Evolutionary conservation across 1,139 yeast genomes (phyloP).

Genomic region (Nadsonia commutata): DNA sequence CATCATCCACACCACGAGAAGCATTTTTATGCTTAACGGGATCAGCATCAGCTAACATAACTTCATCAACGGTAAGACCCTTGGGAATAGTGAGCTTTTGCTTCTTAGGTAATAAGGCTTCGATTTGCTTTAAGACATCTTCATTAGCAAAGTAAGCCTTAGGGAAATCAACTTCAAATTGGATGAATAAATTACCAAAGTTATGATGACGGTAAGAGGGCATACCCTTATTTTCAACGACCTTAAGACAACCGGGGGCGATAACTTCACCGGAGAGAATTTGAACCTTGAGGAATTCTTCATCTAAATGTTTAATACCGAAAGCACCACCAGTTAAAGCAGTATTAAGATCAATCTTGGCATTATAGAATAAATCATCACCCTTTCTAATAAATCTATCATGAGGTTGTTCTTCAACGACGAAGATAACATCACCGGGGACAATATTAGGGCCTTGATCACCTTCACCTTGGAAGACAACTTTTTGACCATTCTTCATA

Average conservation of each 20-base stretch:
- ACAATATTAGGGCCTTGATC: constrained; percentile 92
- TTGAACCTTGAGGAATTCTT: constrained; percentile 71
- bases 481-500: constrained; percentile 88
- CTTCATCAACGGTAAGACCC: constrained; percentile 56
- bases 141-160: constrained; percentile 23
- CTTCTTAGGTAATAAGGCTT: constrained; percentile 29
- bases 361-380: constrained; percentile 72
- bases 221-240: constrained; percentile 93
- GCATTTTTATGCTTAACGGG: constrained; percentile 35
- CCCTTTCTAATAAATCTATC: constrained; percentile 74
- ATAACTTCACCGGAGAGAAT: constrained; percentile 90
- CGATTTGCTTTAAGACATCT: constrained; percentile 26
- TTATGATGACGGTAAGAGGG: constrained; percentile 40
- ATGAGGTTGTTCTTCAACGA: constrained; percentile 80
- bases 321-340: constrained; percentile 95
- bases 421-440: constrained; percentile 93
- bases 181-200: constrained; percentile 36
- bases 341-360: constrained; percentile 80
- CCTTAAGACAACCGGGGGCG: constrained; percentile 68
- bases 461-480: constrained; percentile 89
- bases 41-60: constrained; percentile 49
- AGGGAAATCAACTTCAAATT: constrained; percentile 41
- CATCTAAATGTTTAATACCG: constrained; percentile 67
- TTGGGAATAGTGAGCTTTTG: constrained; percentile 18
- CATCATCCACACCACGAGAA: constrained; percentile 25